These are phyloP conservation scores for Chaetoceros muelleri DNA, from an alignment of 108 stramenopile genomes.

Conservation along the genomic window DNA sequence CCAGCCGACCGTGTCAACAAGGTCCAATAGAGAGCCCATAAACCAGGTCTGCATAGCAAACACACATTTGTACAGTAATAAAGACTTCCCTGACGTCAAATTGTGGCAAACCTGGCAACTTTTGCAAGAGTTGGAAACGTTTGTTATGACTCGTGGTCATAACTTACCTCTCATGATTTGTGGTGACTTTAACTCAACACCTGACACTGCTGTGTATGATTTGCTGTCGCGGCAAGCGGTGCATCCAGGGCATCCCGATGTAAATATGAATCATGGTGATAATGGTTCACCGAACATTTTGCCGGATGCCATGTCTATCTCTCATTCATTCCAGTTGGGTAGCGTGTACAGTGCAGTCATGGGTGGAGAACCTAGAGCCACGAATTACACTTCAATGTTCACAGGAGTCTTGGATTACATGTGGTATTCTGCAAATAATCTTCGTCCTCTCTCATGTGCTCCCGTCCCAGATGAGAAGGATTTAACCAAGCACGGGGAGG, in stretches of 20 bases:
- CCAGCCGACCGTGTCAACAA: slow-evolving; percentile 38
- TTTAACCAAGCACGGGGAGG: slow-evolving; percentile 72
- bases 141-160: slow-evolving; percentile 63
- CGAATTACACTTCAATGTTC: slow-evolving; percentile 92
- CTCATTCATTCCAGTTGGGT: slow-evolving; percentile 83
- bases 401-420: slow-evolving; percentile 95
- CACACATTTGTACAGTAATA: slow-evolving; percentile 98
- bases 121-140: slow-evolving; percentile 88
- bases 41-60: slow-evolving; percentile 93
- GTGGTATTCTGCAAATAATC: slow-evolving; percentile 82
- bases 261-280: slow-evolving; percentile 47
- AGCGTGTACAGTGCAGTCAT: slow-evolving; percentile 89
- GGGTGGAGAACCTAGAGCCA: slow-evolving; percentile 90
- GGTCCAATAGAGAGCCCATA: slow-evolving; percentile 58
- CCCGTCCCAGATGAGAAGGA: slow-evolving; percentile 72
- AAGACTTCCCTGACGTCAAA: slow-evolving; percentile 96
- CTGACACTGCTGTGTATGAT: slow-evolving; percentile 95
- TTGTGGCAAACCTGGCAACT: slow-evolving; percentile 95
- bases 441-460: slow-evolving; percentile 82
- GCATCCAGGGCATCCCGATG: slow-evolving; percentile 87
- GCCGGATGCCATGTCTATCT: slow-evolving; percentile 84
- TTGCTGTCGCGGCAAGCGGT: slow-evolving; percentile 80
- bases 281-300: slow-evolving; percentile 63
- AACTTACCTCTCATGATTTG: slow-evolving; percentile 90
- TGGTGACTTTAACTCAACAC: slow-evolving; percentile 98